These are phyloP conservation scores for Suhomyces sp. DNA, from an alignment of 805 yeast species.

Conservation along the genomic window DNA sequence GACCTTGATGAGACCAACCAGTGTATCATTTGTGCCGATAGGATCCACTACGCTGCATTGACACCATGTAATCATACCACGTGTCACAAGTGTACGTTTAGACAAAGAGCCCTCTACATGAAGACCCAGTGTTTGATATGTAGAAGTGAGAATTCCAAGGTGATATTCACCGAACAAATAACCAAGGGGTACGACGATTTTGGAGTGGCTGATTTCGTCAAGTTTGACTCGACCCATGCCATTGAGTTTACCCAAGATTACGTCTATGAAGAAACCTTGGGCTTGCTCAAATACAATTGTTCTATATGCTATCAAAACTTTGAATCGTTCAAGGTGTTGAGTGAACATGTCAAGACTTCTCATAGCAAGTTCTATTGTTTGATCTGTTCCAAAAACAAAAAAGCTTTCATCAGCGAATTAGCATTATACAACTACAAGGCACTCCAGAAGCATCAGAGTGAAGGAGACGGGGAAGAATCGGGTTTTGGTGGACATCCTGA, in stretches of 20 bases:
- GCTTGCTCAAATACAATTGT: slow-evolving; percentile 57
- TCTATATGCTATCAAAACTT: slow-evolving; percentile 47
- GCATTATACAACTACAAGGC: slow-evolving; percentile 58
- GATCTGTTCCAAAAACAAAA: slow-evolving; percentile 74
- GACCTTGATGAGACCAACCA: slow-evolving; percentile 37
- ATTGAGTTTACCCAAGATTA: slow-evolving; percentile 57
- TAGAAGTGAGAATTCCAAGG: slow-evolving; percentile 61
- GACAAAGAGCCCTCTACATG: slow-evolving; percentile 77
- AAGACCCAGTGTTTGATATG: slow-evolving; percentile 81
- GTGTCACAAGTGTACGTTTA: slow-evolving; percentile 78
- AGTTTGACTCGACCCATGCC: slow-evolving; percentile 46
- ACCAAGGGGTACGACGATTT: slow-evolving; percentile 38
- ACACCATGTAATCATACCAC: slow-evolving; percentile 83
- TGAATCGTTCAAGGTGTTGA: slow-evolving; percentile 53
- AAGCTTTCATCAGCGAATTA: slow-evolving; percentile 73
- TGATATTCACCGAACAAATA: slow-evolving; percentile 57
- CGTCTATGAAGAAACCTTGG: slow-evolving; percentile 49
- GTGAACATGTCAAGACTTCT: slow-evolving; percentile 59
- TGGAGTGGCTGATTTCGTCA: slow-evolving; percentile 27
- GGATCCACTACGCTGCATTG: slow-evolving; percentile 59
- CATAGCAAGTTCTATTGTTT: slow-evolving; percentile 71
- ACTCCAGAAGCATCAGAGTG: slow-evolving; percentile 65
- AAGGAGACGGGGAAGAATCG: slow-evolving; percentile 58
- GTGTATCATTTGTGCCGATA: slow-evolving; percentile 86
- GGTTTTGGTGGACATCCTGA: slow-evolving; percentile 90